phyloP scores from a whole-genome alignment of 305 asterid species.

The Rubia tinctorum region DNA sequence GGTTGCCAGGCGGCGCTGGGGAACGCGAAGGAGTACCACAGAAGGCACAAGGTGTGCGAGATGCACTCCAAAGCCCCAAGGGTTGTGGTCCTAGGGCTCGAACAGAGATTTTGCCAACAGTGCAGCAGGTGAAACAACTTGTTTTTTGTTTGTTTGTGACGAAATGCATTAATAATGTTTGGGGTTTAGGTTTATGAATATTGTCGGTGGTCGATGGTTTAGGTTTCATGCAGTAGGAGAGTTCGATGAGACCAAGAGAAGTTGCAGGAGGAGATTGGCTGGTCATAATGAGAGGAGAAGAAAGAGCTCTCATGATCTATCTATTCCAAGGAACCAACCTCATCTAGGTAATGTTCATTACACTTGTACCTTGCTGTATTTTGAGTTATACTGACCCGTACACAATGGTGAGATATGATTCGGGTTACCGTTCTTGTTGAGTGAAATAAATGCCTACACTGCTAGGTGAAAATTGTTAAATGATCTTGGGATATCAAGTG shows the following conservation, averaged over 20 bases:
- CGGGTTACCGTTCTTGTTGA: no score
- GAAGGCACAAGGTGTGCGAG: constrained; percentile 66
- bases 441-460: no score
- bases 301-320: constrained; percentile 50
- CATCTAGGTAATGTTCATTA: constrained; percentile 28
- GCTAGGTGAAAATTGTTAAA: no score
- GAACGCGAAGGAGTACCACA: constrained; percentile 53
- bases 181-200: not conserved
- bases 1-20: constrained; percentile 46
- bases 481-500: no score
- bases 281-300: constrained; percentile 72
- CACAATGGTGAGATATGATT: not conserved
- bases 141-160: not conserved
- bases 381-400: not conserved
- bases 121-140: constrained; percentile 49
- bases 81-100: constrained; percentile 48
- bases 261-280: constrained; percentile 68
- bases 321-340: constrained; percentile 27
- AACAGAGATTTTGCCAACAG: constrained; percentile 70
- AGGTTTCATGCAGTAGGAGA: constrained; percentile 62
- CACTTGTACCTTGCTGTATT: not conserved
- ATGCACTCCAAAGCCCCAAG: constrained; percentile 58
- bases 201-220: constrained; percentile 5
- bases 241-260: constrained; percentile 66
- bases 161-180: not conserved